Evolutionary conservation across 805 yeast genomes (phyloP).

Genomic region (Peterozyma xylosa): DNA sequence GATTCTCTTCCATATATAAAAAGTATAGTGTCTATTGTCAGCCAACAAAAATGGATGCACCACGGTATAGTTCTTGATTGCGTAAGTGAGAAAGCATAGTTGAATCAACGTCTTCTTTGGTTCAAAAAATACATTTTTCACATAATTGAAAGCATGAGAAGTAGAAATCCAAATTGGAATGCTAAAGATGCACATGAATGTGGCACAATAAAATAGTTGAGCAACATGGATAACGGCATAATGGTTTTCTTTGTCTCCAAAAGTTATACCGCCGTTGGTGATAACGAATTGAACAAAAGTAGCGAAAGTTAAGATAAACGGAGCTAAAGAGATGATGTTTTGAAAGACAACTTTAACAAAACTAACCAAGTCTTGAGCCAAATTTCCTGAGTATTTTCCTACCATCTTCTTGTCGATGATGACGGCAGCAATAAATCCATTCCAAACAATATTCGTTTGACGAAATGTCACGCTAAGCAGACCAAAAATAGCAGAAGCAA

Average conservation of each 20-base stretch:
- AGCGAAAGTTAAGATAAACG: constrained; percentile 44
- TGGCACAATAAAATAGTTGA: constrained; percentile 72
- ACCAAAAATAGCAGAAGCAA: constrained; percentile 46
- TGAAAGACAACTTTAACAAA: constrained; percentile 24
- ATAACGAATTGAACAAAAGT: constrained; percentile 52
- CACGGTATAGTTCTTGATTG: constrained; percentile 53
- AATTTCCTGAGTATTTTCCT: constrained; percentile 27
- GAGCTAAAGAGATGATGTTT: constrained; percentile 27
- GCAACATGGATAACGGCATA: constrained; percentile 61
- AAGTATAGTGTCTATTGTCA: constrained; percentile 90
- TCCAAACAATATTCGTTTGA: constrained; percentile 92
- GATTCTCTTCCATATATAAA: constrained; percentile 71
- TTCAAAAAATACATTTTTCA: constrained; percentile 21
- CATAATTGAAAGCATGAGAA: constrained; percentile 31
- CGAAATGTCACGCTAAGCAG: constrained; percentile 65
- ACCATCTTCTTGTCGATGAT: constrained; percentile 44
- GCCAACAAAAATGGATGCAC: constrained; percentile 89
- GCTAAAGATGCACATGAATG: constrained; percentile 58
- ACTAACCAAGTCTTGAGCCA: constrained; percentile 14
- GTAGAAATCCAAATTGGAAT: constrained; percentile 66
- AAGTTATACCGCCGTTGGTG: constrained; percentile 73
- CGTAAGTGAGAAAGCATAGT: constrained; percentile 14
- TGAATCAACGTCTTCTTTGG: constrained; percentile 7
- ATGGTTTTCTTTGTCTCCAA: constrained; percentile 91
- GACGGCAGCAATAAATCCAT: constrained; percentile 47